phyloP scores from a whole-genome alignment of 148 eudicot species.

The Simmondsia chinensis region DNA sequence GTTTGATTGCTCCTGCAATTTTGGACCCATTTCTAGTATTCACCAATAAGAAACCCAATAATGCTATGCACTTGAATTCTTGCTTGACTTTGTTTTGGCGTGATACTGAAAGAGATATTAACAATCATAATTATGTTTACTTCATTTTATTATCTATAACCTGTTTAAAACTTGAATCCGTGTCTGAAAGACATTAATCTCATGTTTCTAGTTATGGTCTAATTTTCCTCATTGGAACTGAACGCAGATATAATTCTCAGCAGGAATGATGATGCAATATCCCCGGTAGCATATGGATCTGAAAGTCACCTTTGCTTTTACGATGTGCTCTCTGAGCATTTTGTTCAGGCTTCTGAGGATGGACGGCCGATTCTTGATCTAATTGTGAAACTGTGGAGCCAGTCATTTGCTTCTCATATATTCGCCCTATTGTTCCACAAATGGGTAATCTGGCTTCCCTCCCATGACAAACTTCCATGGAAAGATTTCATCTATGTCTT shows the following conservation, averaged over 20 bases:
- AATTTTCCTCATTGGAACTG: conserved; percentile 27
- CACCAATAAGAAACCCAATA: too few species aligned
- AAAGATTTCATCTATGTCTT: too few species aligned
- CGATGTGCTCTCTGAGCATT: conserved; percentile 83
- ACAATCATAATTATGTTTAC: too few species aligned
- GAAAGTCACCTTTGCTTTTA: conserved; percentile 62
- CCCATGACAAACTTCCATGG: conserved; percentile 2
- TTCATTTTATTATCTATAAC: too few species aligned
- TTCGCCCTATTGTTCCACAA: conserved; percentile 85
- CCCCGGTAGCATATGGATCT: conserved; percentile 27
- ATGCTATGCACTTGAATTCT: not conserved
- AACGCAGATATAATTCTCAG: conserved; percentile 72
- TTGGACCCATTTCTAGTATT: too few species aligned
- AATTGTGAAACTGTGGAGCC: conserved; percentile 95
- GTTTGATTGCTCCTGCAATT: too few species aligned
- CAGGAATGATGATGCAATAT: conserved; percentile 42
- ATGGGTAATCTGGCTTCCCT: conserved; percentile 66
- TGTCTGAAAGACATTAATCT: not conserved
- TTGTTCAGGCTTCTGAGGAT: conserved; percentile 53
- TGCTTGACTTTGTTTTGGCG: conserved; percentile 2
- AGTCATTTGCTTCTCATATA: conserved; percentile 90
- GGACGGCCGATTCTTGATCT: conserved; percentile 81
- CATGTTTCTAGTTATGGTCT: conserved; percentile 2
- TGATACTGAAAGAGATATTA: not conserved
- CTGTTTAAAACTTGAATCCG: too few species aligned